A percentile compares a stretch with the other conserved stretches of the same genome.
phyloP scores from a whole-genome alignment of 208 protist species.

The Phytomonas sp. region DNA sequence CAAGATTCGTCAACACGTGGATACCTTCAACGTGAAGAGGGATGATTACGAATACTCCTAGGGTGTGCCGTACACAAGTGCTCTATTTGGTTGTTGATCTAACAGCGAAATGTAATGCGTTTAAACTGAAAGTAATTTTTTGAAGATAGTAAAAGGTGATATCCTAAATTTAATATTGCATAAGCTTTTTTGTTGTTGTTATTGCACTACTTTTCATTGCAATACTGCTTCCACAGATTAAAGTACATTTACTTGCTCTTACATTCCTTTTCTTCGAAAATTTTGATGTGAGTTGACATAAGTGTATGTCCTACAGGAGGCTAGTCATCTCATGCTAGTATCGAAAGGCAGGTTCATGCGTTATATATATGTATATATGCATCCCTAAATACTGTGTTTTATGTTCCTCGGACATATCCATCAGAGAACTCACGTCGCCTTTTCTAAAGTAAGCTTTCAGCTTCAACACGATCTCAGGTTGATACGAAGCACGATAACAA shows the following conservation, averaged over 20 bases:
- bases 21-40: slow-evolving; percentile 77
- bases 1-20: slow-evolving; percentile 85
- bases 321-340: background rate
- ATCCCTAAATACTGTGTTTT: background rate
- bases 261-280: background rate
- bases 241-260: background rate
- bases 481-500: background rate
- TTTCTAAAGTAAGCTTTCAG: background rate
- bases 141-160: background rate
- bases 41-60: slow-evolving; percentile 80
- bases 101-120: background rate
- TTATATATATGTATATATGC: background rate
- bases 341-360: background rate
- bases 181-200: background rate
- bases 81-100: background rate
- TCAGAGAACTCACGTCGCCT: background rate
- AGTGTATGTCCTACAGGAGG: background rate
- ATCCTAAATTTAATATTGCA: background rate
- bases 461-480: background rate
- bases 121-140: background rate
- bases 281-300: background rate
- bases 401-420: background rate
- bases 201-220: background rate
- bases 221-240: background rate
- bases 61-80: background rate